Percentiles rank a stretch among this genome's conserved stretches.
Conservation (phyloP, 1,284 basidiomycete species). For the Sporisorium scitamineum region DNA sequence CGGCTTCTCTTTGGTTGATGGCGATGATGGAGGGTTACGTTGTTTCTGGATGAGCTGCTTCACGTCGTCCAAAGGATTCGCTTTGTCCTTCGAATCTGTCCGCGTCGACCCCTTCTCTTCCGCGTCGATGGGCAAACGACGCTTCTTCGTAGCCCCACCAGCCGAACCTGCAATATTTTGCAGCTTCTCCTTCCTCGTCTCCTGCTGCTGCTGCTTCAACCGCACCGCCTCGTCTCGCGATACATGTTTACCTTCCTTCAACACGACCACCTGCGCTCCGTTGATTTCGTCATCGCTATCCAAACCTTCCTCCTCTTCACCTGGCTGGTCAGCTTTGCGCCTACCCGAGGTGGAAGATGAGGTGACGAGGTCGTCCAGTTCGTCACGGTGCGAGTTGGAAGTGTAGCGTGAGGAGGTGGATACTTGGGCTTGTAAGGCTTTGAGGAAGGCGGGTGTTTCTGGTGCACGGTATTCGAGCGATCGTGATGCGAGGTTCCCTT, state of each 20-base stretch:
- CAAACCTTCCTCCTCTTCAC: neutral
- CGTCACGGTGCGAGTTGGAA: neutral
- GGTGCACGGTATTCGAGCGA: conserved; percentile 38
- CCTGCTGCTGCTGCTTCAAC: conserved; percentile 2
- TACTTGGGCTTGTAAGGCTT: conserved; percentile 42
- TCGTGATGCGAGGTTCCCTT: conserved; percentile 22
- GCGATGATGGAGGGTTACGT: neutral
- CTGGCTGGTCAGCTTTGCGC: neutral
- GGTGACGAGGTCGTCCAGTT: conserved; percentile 28
- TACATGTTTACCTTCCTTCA: conserved; percentile 60
- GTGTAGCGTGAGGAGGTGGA: conserved; percentile 11
- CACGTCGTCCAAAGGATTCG: conserved; percentile 23
- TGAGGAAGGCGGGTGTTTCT: conserved; percentile 30
- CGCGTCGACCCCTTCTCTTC: neutral
- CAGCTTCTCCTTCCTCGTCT: neutral
- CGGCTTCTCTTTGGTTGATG: neutral
- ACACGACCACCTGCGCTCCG: conserved; percentile 59
- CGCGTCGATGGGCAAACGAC: conserved; percentile 2
- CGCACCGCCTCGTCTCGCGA: conserved; percentile 39
- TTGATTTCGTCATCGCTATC: conserved; percentile 49
- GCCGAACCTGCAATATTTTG: conserved; percentile 20
- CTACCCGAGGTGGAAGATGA: conserved; percentile 11
- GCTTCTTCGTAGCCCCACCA: neutral
- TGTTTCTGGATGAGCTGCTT: conserved; percentile 29
- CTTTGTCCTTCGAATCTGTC: no score